These are phyloP conservation scores for Tetradesmus lagerheimii DNA, from an alignment of 139 green algal genomes.

Conservation along the genomic window DNA sequence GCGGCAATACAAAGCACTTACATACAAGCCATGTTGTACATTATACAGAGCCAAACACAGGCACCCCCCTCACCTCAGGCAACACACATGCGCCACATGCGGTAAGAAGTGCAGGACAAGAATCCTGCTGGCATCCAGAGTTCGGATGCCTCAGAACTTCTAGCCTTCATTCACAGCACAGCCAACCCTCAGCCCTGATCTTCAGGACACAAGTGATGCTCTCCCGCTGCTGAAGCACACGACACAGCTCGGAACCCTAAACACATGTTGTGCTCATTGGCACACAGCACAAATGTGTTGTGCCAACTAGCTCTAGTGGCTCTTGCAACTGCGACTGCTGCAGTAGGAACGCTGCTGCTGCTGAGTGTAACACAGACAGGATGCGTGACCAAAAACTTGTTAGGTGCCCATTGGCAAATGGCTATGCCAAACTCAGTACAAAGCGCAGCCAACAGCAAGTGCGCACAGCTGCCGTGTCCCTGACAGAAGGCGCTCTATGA, in stretches of 20 bases:
- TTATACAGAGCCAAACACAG: background rate
- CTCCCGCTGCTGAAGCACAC: background rate
- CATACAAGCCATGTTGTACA: constrained; percentile 3
- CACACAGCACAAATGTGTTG: background rate
- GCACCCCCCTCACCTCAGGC: background rate
- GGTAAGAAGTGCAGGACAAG: background rate
- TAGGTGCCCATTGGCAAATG: too few relatives aligned
- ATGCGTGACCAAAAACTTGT: too few relatives aligned
- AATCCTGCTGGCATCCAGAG: background rate
- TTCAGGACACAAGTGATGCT: background rate
- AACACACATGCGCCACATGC: background rate
- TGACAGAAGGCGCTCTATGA: too few relatives aligned
- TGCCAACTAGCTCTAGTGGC: background rate
- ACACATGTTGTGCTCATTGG: background rate
- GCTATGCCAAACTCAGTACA: too few relatives aligned
- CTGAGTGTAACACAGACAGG: too few relatives aligned
- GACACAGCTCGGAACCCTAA: background rate
- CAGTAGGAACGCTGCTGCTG: background rate
- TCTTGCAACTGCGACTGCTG: background rate
- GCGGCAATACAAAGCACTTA: background rate
- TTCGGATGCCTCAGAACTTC: background rate
- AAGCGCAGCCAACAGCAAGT: too few relatives aligned
- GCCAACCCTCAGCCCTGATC: background rate
- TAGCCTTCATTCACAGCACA: background rate
- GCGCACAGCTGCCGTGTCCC: too few relatives aligned